A percentile compares a stretch with the other conserved stretches of the same genome.
Evolutionary conservation across 306 rosid species (phyloP).

Genomic region (Clitoria ternatea): DNA sequence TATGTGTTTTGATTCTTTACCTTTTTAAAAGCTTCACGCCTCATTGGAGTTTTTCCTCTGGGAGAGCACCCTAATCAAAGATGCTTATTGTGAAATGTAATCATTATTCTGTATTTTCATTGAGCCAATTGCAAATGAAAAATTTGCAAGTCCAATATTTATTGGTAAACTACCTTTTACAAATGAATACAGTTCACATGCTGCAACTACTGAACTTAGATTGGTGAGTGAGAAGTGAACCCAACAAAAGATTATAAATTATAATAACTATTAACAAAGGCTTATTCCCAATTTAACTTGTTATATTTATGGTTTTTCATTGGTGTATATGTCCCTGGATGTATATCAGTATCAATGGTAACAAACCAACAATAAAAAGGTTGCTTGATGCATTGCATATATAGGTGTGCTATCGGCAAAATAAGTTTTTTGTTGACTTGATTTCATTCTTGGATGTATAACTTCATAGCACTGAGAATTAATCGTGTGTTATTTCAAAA

Average conservation of each 20-base stretch:
- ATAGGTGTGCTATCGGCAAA: background rate
- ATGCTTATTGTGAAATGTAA: background rate
- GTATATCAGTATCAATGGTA: background rate
- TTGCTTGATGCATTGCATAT: background rate
- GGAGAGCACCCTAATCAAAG: slow-evolving; percentile 4
- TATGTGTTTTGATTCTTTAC: slow-evolving; percentile 6
- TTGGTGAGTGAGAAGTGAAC: background rate
- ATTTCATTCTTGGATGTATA: background rate
- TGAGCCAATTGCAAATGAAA: background rate
- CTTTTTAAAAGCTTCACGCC: slow-evolving; percentile 6
- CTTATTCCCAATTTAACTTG: background rate
- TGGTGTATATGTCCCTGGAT: background rate
- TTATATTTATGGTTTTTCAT: background rate
- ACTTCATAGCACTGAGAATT: background rate
- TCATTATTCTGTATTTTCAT: slow-evolving; percentile 14
- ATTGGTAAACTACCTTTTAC: background rate
- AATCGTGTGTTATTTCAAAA: slow-evolving; percentile 12
- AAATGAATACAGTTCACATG: background rate
- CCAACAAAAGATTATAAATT: background rate
- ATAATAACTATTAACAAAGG: background rate
- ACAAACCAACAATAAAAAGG: background rate
- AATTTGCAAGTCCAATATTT: background rate
- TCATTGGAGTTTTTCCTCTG: slow-evolving; percentile 8
- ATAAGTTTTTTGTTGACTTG: background rate
- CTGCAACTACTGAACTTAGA: background rate